phyloP scores from a whole-genome alignment of 2,329 filamentous ascomycete species.

The Neopestalotiopsis sp. region DNA sequence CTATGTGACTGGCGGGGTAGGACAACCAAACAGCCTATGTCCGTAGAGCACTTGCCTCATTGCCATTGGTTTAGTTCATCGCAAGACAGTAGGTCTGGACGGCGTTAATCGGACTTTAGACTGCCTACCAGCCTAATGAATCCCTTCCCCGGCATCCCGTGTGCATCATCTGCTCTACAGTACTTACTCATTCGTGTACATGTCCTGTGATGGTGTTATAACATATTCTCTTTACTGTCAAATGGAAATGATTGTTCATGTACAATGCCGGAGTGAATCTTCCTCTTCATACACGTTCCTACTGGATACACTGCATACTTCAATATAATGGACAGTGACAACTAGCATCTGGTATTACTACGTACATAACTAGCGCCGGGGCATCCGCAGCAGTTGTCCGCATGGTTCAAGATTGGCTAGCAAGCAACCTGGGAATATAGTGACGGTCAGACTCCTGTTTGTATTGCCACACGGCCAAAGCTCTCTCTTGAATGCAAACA shows the following conservation, averaged over 20 bases:
- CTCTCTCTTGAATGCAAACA: neutral
- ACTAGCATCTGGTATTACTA: neutral
- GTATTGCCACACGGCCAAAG: neutral
- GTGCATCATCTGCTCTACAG: neutral
- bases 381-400: neutral
- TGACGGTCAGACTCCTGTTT: neutral
- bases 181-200: neutral
- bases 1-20: constrained; percentile 14
- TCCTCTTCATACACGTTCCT: neutral
- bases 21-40: neutral
- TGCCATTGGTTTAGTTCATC: neutral
- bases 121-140: neutral
- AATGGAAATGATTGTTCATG: neutral
- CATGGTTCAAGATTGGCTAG: neutral
- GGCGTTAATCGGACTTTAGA: constrained; percentile 14
- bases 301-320: neutral
- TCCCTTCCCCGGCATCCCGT: too few species aligned
- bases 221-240: neutral
- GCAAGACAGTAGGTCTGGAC: neutral
- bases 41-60: neutral
- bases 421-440: neutral
- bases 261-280: neutral
- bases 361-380: neutral
- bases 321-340: neutral
- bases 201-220: neutral